phyloP scores from a whole-genome alignment of 2,329 filamentous ascomycete species.

The Xylaria sp. region DNA sequence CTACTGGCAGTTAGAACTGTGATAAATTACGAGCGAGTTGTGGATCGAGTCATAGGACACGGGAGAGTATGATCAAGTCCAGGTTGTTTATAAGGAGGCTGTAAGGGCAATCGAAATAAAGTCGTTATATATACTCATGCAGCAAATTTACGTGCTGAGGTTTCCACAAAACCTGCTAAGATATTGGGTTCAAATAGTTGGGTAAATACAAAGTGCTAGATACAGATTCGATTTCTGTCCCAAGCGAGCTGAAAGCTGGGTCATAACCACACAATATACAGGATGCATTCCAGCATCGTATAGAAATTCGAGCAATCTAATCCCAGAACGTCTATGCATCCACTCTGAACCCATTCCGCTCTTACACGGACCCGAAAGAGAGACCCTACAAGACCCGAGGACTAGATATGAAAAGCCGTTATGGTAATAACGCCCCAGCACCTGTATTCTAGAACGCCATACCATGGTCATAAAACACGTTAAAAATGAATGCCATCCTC shows the following conservation, averaged over 20 bases:
- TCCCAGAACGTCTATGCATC: slow-evolving; percentile 14
- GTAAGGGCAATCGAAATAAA: background rate
- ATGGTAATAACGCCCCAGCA: background rate
- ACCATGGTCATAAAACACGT: slow-evolving; percentile 22
- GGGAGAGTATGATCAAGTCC: background rate
- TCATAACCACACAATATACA: background rate
- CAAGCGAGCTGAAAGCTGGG: background rate
- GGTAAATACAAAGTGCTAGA: background rate
- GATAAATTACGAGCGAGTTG: background rate
- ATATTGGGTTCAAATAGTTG: background rate
- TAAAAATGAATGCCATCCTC: background rate
- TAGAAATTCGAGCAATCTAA: slow-evolving; percentile 10
- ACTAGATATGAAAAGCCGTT: background rate
- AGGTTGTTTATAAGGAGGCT: background rate
- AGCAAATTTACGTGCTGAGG: background rate
- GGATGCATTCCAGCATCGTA: background rate
- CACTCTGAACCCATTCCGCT: background rate
- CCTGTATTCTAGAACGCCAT: slow-evolving; percentile 28
- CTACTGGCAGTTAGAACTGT: no score
- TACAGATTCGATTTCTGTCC: background rate
- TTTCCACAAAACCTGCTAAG: background rate
- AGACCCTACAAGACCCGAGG: background rate
- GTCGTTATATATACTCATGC: background rate
- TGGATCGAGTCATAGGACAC: background rate
- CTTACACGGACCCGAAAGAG: background rate